phyloP scores from a whole-genome alignment of 352 stramenopile genomes.

The Pythium brachiatum region DNA sequence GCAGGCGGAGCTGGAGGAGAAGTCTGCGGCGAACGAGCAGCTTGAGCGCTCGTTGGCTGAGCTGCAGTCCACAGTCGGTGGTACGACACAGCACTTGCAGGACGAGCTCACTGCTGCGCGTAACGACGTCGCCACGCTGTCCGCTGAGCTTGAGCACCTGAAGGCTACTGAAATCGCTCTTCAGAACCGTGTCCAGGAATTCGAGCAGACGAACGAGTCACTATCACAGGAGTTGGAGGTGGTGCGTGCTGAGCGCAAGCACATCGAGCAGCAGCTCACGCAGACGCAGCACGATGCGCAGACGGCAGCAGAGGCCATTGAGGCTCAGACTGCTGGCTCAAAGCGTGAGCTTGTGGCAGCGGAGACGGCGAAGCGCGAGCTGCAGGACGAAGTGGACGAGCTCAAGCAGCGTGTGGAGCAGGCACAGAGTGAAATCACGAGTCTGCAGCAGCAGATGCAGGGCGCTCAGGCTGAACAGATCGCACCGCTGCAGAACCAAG shows the following conservation, averaged over 20 bases:
- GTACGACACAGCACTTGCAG: slow-evolving; percentile 15
- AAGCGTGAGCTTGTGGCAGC: slow-evolving; percentile 23
- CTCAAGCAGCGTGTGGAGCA: slow-evolving; percentile 45
- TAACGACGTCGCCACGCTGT: slow-evolving; percentile 7
- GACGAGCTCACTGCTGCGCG: slow-evolving; percentile 9
- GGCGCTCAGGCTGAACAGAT: slow-evolving; percentile 33
- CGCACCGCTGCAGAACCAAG: slow-evolving; percentile 38
- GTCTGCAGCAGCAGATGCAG: slow-evolving; percentile 48
- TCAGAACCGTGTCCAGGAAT: slow-evolving; percentile 9
- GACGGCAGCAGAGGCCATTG: slow-evolving; percentile 29
- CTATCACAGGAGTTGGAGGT: slow-evolving; percentile 40
- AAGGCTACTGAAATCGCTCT: slow-evolving; percentile 19
- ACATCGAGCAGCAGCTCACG: slow-evolving; percentile 36
- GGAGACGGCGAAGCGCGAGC: slow-evolving; percentile 32
- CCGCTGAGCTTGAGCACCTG: slow-evolving; percentile 15
- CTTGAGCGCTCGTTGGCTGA: slow-evolving; percentile 21
- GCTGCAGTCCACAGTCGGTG: slow-evolving; percentile 5
- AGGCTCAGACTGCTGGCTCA: slow-evolving; percentile 15
- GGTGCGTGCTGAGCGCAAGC: slow-evolving; percentile 31
- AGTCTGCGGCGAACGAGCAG: slow-evolving; percentile 36
- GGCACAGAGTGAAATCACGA: slow-evolving; percentile 33
- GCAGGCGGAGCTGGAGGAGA: slow-evolving; percentile 35
- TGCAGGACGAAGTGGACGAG: slow-evolving; percentile 51
- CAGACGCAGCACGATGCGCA: slow-evolving; percentile 35
- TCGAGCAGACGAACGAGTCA: slow-evolving; percentile 16